Base-by-base conservation (phyloP, 192 early-diverging fungal genomes). In the Linnemannia hyalina region DNA sequence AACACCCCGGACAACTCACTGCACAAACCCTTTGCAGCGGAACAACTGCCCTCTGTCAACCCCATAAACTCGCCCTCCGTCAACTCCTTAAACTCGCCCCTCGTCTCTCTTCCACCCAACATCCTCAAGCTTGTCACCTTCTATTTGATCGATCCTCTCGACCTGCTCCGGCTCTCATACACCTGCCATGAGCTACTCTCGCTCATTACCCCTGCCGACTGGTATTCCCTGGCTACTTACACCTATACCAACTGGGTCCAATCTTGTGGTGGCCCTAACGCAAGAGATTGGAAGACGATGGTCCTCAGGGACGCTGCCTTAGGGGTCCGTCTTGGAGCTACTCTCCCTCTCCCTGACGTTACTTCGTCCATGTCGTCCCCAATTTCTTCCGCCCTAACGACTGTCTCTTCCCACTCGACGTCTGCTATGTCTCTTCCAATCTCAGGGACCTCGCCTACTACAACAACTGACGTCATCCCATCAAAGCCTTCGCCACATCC, bases 261-360 rank as follows among this genome's bases (percentile, higher is more conserved):
- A 0, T 22, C 49, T 8, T 63, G 42, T 68, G 16, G 16, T 1
- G 36, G 70, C 7, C 60, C 46, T 20, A 71, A 80, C 0, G 70
- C 60, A 22, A 57, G 20, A 35, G 70, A 78, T 36, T 78, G 77
- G 77, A 78, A 57, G 38, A 44, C 23, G 32, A 72, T 57, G 36
- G 38, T 72, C 7, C 35, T 78, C 69, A 36, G 44, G 38, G 60
- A 78, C 16, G 35, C 70, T 11, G 3, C 4, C 52, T 36, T 78
- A 20, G 40, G 35, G 35, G 40, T 23, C 5, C 20, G 77, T 6
- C 52, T 72, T 9, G 52, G 49, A 6, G 52, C 69, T 9, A 16
- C 13, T 2, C 22, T 76, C 2, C 75, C 75, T 23, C 36, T 9
- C 44, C 38, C 38, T 40, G 4, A 40, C 6, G 38, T 40, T 40